Evolutionary conservation across 78 protist genomes (phyloP), one percentile per base, ranked within the genome.

Genomic region (Speleostelium caveatum): DNA sequence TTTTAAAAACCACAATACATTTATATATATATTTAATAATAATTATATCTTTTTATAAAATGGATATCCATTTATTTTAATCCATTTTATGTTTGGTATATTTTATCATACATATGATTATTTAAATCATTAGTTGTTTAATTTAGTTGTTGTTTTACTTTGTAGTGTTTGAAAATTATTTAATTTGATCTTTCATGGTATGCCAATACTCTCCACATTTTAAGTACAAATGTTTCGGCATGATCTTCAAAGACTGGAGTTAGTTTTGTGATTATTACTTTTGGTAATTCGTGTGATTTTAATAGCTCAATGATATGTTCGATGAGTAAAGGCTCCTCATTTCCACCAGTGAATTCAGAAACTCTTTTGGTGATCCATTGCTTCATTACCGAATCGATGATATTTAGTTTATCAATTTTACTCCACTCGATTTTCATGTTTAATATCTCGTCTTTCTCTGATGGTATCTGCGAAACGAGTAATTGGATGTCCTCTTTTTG

Each of bases 171-270:
- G 26, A 58, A 58, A 58, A 19, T 4, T 19, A 58, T 58, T n/a
- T 22, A 58, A 58, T 58, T 58, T 19, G 63, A 58, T 58, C 16
- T 58, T 58, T 58, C 63, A 19, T 4, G 51, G 35, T 33, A 73
- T 3, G 66, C 33, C 45, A 87, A 35, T 63, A 87, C 75, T 33
- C 87, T 60, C 86, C 86, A 92, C 71, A 92, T 36, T 42, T 75
- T 63, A 19, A 92, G 35, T n/a, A 92, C 95, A 61, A 92, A 92
- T 28, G 10, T 67, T 53, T 92, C 95, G 7, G 90, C 95, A 33
- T 92, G 77, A 6, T 80, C 83, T 39, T 92, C 95, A 24, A 92
- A 51, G 24, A 92, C 86, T 28, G 63, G 60, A n/a, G 55, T 21
- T 5, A 92, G 45, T 58, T 92, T 76, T 22, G 28, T 14, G 32